Evolutionary conservation across 225 moss, liverwort and hornwort genomes (phyloP), one percentile per base, ranked within the genome.

Genomic region (Climacium dendroides): DNA sequence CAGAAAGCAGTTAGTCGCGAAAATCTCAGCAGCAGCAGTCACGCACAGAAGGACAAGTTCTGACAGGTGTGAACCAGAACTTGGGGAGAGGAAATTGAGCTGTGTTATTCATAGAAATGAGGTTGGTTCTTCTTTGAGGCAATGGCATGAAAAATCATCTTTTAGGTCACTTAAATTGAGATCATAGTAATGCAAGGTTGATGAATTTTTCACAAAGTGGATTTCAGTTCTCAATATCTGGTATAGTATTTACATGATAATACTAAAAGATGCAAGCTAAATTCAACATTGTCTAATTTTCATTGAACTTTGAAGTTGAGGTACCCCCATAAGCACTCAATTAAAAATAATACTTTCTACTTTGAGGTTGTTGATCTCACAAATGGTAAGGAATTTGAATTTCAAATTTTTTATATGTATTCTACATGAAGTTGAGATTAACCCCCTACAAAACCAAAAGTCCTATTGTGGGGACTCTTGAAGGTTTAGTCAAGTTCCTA

Each of bases 261-360:
- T 43, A 16, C 28, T 9, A 71, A 28, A 43, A 28, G 9, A 15
- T 43, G 3, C 16, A 43, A 71, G 39, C 16, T 5, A 43, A 71
- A 71, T 26, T 28, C 43, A 71, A 10, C 43, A 16, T 43, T 16
- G 1, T 16, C 28, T 28, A 43, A 28, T 70, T 41, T 9, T 70
- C 25, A 25, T 71, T 43, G 43, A 71, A 45, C 16, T 45, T 28
- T 45, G 17, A 71, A 72, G 28, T 25, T 28, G 45, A 72, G 17
- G 17, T 45, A 45, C 2, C 17, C 1, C 9, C 0, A 9, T 1
- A 10, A 18, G 9, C 2, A 43, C 0, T 45, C 45, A 45, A 45
- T 45, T 45, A 4, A 28, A 10, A 28, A n/a, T n/a, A 5, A 19
- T 19, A 19, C 23, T 39, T 69, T 24, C 47, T 47, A 29, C 29